Percentiles rank a stretch among this genome's conserved stretches.
Conservation (phyloP, 2,329 filamentous ascomycete species). For the Cladosporium sp. region DNA sequence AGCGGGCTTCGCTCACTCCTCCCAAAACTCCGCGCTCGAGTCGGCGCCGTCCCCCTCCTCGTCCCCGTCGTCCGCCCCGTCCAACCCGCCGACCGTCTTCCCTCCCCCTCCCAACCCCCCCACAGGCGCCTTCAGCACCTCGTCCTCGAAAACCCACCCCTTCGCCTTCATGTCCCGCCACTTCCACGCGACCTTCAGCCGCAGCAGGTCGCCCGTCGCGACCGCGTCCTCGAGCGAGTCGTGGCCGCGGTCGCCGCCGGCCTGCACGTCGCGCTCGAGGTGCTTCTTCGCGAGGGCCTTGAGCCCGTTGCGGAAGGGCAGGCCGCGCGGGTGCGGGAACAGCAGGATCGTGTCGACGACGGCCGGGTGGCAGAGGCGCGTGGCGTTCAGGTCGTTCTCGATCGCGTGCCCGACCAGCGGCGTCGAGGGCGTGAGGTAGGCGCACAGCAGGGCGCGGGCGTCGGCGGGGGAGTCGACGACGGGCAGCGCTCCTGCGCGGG, state of each 20-base stretch:
- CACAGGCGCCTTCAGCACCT: background rate
- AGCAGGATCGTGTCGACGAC: constrained; percentile 81
- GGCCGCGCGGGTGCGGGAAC: constrained; percentile 68
- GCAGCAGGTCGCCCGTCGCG: constrained; percentile 79
- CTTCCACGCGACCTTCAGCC: constrained; percentile 52
- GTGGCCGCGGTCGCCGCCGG: constrained; percentile 61
- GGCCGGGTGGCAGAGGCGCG: constrained; percentile 75
- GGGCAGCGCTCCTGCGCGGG: constrained; percentile 43
- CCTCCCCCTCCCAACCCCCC: background rate
- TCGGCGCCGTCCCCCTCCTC: background rate
- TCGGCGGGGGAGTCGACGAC: constrained; percentile 69
- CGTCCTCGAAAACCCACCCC: background rate
- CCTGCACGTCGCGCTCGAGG: constrained; percentile 73
- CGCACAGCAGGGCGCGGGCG: constrained; percentile 73
- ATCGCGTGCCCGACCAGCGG: constrained; percentile 88
- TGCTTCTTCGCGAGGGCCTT: constrained; percentile 64
- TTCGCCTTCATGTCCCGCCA: constrained; percentile 4
- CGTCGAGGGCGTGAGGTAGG: constrained; percentile 66
- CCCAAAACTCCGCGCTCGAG: background rate
- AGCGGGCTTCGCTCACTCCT: background rate
- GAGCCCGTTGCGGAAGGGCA: constrained; percentile 74
- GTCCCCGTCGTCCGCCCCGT: background rate
- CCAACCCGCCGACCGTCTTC: background rate
- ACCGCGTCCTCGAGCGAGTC: constrained; percentile 89
- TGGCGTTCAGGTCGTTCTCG: constrained; percentile 87